These are phyloP conservation scores for Tilletia walkeri DNA, from an alignment of 1,284 basidiomycete species.

Conservation along the genomic window DNA sequence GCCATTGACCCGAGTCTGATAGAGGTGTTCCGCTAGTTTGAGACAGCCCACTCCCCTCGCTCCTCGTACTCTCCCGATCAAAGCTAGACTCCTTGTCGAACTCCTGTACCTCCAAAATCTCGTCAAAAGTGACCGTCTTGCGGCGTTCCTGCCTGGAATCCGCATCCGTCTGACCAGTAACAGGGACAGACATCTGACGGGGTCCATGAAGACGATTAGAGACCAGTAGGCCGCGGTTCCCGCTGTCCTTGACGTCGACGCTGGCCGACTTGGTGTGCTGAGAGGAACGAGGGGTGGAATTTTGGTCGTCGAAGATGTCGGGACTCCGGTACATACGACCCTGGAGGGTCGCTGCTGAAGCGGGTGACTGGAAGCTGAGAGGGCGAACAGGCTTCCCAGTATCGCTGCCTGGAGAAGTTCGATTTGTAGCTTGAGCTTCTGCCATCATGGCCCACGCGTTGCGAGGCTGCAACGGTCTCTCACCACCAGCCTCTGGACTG, in stretches of 20 bases:
- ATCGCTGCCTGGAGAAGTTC: constrained; percentile 64
- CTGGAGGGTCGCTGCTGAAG: constrained; percentile 62
- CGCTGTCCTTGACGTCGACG: constrained; percentile 30
- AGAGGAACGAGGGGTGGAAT: constrained; percentile 82
- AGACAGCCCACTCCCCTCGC: constrained; percentile 21
- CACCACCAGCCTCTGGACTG: constrained; percentile 22
- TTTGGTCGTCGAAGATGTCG: constrained; percentile 14
- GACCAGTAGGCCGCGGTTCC: constrained; percentile 69
- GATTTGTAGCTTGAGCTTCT: constrained; percentile 69
- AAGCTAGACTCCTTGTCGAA: constrained; percentile 51
- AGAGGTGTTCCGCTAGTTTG: not conserved
- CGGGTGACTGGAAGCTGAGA: constrained; percentile 70
- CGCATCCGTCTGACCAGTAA: constrained; percentile 12
- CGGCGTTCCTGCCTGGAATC: constrained; percentile 31
- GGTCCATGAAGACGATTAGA: constrained; percentile 80
- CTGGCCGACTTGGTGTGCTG: constrained; percentile 48
- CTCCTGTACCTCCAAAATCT: constrained; percentile 81
- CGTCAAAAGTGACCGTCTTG: constrained; percentile 78
- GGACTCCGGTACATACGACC: constrained; percentile 16
- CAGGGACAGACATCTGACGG: constrained; percentile 27
- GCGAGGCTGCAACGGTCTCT: constrained; percentile 21
- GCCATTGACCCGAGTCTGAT: not conserved
- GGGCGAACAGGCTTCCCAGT: constrained; percentile 71
- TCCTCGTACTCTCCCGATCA: constrained; percentile 34
- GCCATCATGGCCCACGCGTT: constrained; percentile 68